Base-by-base conservation (phyloP, 2,329 filamentous ascomycete genomes). In the Fusarium stilboides region DNA sequence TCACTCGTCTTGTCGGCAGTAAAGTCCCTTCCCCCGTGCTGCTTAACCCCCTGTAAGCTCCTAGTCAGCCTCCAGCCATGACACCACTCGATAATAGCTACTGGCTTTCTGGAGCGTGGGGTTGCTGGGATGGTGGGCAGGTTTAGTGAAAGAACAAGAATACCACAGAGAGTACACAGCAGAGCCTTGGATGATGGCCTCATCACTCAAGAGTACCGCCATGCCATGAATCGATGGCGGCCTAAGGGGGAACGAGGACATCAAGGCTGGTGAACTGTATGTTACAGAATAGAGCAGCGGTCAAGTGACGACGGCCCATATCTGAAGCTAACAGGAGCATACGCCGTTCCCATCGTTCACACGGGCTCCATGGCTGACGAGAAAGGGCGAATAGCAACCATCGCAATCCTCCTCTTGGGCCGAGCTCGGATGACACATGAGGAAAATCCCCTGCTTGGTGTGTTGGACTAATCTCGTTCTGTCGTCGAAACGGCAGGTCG, bases 391-490 rank as follows among this genome's bases (percentile, higher is more conserved):
- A 74, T 74, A 46, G 53, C 43, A 68, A 51, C 37, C 54, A 60
- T 57, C 34, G 43, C 43, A 51, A 63, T 69, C 64, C 57, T 59
- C 52, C 70, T 60, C 68, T 50, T 51, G 42, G 54, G 52, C 61
- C 65, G 49, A 54, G 66, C 71, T 74, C 63, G 70, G 70, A 67
- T 68, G 70, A 68, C 70, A 73, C 71, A 73, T 65, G 70, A 73
- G 68, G 56, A 53, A 65, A 60, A 43, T 45, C 67, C 70, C 68
- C 58, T 71, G 69, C 42, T 46, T 56, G 62, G 59, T 61, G 62
- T 68, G 59, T 43, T 47, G 43, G 62, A 57, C 54, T 67, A 64
- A 42, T 42, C 63, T 65, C 51, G 43, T 64, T 68, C 52, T 45
- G 57, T 53, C 43, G 44, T 57, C 39, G 63, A 55, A 59, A 68